Conservation (phyloP, 2,329 filamentous ascomycete species). For the Hypoxylon sp. region DNA sequence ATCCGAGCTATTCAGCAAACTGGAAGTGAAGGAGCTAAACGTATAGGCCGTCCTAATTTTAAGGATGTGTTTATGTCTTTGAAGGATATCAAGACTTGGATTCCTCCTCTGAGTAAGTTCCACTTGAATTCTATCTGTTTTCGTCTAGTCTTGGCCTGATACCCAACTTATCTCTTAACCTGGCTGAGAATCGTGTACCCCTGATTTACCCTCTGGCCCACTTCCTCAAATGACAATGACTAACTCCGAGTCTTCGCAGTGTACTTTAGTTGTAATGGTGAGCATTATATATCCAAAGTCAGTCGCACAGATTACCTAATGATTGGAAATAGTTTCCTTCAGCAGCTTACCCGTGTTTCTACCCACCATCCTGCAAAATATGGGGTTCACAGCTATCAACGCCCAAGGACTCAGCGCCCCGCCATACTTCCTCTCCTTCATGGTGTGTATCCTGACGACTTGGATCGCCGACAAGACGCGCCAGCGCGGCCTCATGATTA, state of each 20-base stretch:
- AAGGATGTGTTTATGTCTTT: conserved; percentile 65
- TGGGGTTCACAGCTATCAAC: conserved; percentile 77
- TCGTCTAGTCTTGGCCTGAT: not conserved
- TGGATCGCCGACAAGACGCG: conserved; percentile 76
- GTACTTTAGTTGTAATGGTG: conserved; percentile 61
- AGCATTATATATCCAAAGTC: conserved; percentile 44
- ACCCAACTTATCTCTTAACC: not conserved
- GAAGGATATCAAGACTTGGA: conserved; percentile 65
- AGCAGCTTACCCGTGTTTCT: conserved; percentile 76
- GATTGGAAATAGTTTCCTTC: conserved; percentile 76
- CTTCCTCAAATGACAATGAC: conserved; percentile 1
- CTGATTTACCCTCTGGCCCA: not conserved
- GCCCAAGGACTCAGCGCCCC: conserved; percentile 81
- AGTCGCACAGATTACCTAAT: conserved; percentile 61
- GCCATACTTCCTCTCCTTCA: conserved; percentile 77
- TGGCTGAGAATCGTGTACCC: not conserved
- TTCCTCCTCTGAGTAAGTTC: conserved; percentile 57
- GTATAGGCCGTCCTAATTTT: conserved; percentile 62
- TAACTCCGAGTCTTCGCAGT: conserved; percentile 39
- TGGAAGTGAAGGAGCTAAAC: conserved; percentile 64
- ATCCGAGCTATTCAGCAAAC: conserved; percentile 68
- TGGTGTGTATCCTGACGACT: conserved; percentile 72
- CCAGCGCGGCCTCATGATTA: conserved; percentile 75
- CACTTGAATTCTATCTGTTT: not conserved
- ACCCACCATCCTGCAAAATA: conserved; percentile 73